Percentiles rank a stretch among this genome's conserved stretches.
These are phyloP conservation scores for Apodospora peruviana DNA, from an alignment of 495 filamentous ascomycete genomes.

Conservation along the genomic window DNA sequence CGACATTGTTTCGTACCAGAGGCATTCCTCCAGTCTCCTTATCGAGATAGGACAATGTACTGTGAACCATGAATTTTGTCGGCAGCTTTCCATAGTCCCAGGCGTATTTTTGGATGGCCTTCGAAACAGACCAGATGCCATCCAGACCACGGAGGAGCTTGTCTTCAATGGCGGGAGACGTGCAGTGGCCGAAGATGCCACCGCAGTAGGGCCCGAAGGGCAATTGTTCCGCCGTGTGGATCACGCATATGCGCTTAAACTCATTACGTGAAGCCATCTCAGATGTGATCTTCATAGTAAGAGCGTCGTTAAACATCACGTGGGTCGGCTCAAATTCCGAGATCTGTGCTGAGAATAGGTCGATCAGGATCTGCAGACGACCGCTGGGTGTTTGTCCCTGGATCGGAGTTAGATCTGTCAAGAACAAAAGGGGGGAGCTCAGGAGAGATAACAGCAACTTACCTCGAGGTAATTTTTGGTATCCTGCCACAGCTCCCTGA, in stretches of 20 bases:
- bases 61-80: constrained; percentile 23
- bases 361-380: constrained; percentile 11
- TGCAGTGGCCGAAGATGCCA: constrained; percentile 21
- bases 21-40: constrained; percentile 13
- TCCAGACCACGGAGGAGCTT: constrained; percentile 19
- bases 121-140: constrained; percentile 26
- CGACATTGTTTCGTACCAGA: constrained; percentile 17
- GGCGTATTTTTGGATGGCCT: constrained; percentile 21
- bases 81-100: constrained; percentile 16
- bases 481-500: constrained; percentile 18
- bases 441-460: not conserved
- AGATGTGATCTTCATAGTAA: constrained; percentile 24
- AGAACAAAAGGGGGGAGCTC: not conserved
- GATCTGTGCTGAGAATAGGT: constrained; percentile 14
- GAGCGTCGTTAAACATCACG: constrained; percentile 27
- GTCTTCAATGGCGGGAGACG: constrained; percentile 16
- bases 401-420: not conserved
- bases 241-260: constrained; percentile 22
- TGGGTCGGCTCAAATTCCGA: constrained; percentile 21
- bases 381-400: constrained; percentile 4
- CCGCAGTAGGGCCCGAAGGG: constrained; percentile 24
- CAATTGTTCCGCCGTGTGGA: constrained; percentile 28
- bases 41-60: constrained; percentile 20
- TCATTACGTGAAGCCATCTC: not conserved
- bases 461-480: constrained; percentile 21